These are phyloP conservation scores for Xerocomus minutiporus DNA, from an alignment of 1,284 basidiomycete species.

Conservation along the genomic window DNA sequence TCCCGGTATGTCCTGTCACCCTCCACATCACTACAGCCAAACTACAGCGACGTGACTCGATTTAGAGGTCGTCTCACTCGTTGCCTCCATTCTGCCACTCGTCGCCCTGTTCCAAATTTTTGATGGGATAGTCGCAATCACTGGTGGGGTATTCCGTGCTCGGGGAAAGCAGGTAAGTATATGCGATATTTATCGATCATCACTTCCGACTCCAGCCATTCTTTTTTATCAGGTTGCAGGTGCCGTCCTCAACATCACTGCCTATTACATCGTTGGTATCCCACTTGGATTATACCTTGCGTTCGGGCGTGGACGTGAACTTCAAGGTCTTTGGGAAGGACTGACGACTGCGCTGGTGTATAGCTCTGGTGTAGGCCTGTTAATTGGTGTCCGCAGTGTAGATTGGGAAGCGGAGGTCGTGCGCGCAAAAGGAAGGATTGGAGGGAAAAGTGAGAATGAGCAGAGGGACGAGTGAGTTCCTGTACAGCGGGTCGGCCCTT, in stretches of 20 bases:
- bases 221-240: conserved; percentile 40
- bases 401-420: conserved; percentile 62
- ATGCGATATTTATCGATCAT: not conserved
- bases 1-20: conserved; percentile 41
- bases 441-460: conserved; percentile 13
- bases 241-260: conserved; percentile 58
- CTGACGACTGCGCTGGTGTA: conserved; percentile 60
- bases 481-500: no score
- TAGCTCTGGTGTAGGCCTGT: conserved; percentile 46
- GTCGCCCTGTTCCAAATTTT: conserved; percentile 81
- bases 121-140: conserved; percentile 68
- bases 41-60: no score
- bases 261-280: conserved; percentile 66
- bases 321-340: conserved; percentile 68
- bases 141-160: conserved; percentile 75
- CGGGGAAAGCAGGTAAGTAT: conserved; percentile 63
- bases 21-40: not conserved
- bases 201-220: not conserved
- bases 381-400: conserved; percentile 44
- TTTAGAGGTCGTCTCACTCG: conserved; percentile 57
- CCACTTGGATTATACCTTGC: conserved; percentile 66
- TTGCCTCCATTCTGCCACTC: conserved; percentile 70
- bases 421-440: conserved; percentile 41
- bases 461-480: not conserved
- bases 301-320: conserved; percentile 45